Evolutionary conservation across 768 basidiomycete species (phyloP).

Genomic region (Boletus rubescentipes): DNA sequence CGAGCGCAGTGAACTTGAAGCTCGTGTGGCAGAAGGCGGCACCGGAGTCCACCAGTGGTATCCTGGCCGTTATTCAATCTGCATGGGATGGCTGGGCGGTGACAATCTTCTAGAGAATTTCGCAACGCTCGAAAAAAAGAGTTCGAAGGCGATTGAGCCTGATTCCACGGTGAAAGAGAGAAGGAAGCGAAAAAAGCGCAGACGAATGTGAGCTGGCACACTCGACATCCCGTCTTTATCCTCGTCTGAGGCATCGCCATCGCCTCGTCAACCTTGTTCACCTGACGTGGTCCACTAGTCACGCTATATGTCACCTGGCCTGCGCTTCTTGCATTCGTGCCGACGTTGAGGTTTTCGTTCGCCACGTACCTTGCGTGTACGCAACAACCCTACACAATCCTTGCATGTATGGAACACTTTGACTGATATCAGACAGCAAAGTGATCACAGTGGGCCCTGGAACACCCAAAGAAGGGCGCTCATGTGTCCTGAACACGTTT

Average conservation of each 20-base stretch:
- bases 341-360: not conserved
- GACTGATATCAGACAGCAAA: not conserved
- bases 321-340: not conserved
- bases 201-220: not conserved
- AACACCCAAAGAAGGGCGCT: not conserved
- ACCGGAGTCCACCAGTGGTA: not conserved
- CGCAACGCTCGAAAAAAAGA: too few species aligned
- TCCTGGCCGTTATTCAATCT: not conserved
- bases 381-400: not conserved
- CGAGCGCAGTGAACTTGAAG: not conserved
- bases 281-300: slow-evolving; percentile 14
- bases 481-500: slow-evolving; percentile 15
- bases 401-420: not conserved
- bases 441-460: not conserved
- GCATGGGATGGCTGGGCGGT: too few species aligned
- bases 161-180: not conserved
- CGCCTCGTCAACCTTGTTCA: slow-evolving; percentile 13
- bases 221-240: slow-evolving; percentile 11
- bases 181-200: not conserved
- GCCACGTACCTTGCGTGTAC: not conserved
- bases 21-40: too few species aligned
- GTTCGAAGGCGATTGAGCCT: too few species aligned
- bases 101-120: too few species aligned
- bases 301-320: slow-evolving; percentile 14
- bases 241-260: slow-evolving; percentile 13